These are phyloP conservation scores for Backusella circina DNA, from an alignment of 192 early-diverging fungal genomes.

Conservation along the genomic window DNA sequence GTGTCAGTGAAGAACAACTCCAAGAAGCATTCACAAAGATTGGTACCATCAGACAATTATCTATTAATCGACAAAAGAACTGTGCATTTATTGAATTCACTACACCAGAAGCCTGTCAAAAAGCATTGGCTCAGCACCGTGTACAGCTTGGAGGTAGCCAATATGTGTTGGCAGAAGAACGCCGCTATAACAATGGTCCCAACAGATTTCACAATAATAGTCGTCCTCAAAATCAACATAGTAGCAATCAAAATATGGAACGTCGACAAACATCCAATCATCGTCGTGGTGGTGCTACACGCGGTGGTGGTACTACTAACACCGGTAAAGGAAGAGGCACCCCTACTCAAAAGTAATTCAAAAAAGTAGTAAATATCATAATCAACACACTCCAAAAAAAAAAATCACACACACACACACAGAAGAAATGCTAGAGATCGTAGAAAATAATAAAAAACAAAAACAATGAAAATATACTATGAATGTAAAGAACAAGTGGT, in stretches of 20 bases:
- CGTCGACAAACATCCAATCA: not conserved
- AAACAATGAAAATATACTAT: not conserved
- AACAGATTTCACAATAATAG: not conserved
- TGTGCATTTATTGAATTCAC: constrained; percentile 42
- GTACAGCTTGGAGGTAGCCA: constrained; percentile 19
- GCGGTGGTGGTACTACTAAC: not conserved
- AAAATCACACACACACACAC: not conserved
- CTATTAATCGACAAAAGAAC: constrained; percentile 7
- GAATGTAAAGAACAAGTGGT: not conserved
- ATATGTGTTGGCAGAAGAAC: constrained; percentile 24
- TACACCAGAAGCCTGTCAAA: constrained; percentile 34
- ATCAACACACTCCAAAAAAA: not conserved
- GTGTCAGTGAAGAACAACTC: constrained; percentile 36
- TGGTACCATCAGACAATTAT: constrained; percentile 28
- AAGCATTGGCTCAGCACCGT: constrained; percentile 32
- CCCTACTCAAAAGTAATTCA: constrained; percentile 1
- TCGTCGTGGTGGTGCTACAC: constrained; percentile 3
- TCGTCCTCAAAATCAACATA: not conserved
- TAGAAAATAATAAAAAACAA: not conserved
- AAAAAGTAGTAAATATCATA: constrained; percentile 4
- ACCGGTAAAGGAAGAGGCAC: constrained; percentile 11
- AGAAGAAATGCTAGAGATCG: not conserved
- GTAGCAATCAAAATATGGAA: not conserved
- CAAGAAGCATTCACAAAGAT: constrained; percentile 36
- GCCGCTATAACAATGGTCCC: not conserved